A percentile compares a stretch with the other conserved stretches of the same genome.
Conservation (phyloP, 352 stramenopile genomes). For the Aphanomyces astaci region DNA sequence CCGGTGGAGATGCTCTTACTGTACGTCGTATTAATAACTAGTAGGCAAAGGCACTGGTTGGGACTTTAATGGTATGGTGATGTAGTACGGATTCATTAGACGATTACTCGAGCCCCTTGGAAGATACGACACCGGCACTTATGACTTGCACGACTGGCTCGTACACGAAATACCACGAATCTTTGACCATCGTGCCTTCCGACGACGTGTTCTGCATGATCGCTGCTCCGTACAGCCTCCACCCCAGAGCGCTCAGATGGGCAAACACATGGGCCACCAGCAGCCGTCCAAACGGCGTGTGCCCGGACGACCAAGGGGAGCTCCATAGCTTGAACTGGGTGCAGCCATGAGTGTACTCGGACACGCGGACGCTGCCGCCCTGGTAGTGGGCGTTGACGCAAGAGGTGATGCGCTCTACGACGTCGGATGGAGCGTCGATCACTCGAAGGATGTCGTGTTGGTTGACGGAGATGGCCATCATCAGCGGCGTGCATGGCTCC, state of each 20-base stretch:
- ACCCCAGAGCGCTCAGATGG: neutral
- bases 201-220: neutral
- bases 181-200: neutral
- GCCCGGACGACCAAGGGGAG: neutral
- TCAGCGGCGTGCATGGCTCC: neutral
- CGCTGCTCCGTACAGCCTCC: neutral
- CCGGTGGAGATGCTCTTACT: too few relatives aligned
- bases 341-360: slow-evolving; percentile 1
- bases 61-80: too few relatives aligned
- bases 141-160: neutral
- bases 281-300: neutral
- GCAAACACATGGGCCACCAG: neutral
- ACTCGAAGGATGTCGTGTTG: slow-evolving; percentile 1
- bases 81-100: too few relatives aligned
- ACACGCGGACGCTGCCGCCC: neutral
- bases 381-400: neutral
- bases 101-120: neutral
- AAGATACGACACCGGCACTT: neutral
- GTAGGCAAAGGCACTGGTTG: too few relatives aligned
- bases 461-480: slow-evolving; percentile 2
- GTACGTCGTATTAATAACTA: too few relatives aligned
- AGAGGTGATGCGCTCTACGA: neutral
- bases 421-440: neutral
- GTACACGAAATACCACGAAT: slow-evolving; percentile 4
- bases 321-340: neutral